These are phyloP conservation scores for Ambrosia hybrid DNA, from an alignment of 140 eudicot genomes.

Conservation along the genomic window DNA sequence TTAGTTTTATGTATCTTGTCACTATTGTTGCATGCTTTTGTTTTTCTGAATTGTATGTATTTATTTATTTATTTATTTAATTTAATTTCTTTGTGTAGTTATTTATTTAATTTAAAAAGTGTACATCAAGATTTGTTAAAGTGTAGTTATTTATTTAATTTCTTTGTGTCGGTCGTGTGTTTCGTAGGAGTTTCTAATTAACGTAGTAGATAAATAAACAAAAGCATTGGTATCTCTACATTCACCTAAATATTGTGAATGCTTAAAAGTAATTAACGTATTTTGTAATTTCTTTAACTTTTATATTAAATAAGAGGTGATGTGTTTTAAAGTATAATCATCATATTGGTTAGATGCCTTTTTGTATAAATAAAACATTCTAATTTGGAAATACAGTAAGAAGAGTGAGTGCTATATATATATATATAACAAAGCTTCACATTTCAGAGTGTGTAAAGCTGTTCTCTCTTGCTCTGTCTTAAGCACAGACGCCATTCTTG, in stretches of 20 bases:
- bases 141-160: too few species aligned
- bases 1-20: too few species aligned
- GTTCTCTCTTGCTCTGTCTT: constrained; percentile 21
- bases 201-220: too few species aligned
- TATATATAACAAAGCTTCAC: constrained; percentile 19
- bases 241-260: not conserved
- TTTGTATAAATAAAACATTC: not conserved
- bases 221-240: not conserved
- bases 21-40: too few species aligned
- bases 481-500: not conserved
- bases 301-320: not conserved
- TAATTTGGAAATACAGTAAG: constrained; percentile 3
- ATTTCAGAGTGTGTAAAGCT: constrained; percentile 25
- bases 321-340: not conserved
- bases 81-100: too few species aligned
- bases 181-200: too few species aligned
- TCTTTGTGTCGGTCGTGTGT: too few species aligned
- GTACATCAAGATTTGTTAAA: too few species aligned
- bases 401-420: constrained; percentile 28
- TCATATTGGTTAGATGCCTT: not conserved
- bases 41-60: too few species aligned
- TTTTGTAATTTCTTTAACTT: too few species aligned
- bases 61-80: too few species aligned
- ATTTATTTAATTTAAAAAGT: too few species aligned
- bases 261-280: not conserved